phyloP scores from a whole-genome alignment of 805 yeast species.

The Zygotorulaspora danielsina region DNA sequence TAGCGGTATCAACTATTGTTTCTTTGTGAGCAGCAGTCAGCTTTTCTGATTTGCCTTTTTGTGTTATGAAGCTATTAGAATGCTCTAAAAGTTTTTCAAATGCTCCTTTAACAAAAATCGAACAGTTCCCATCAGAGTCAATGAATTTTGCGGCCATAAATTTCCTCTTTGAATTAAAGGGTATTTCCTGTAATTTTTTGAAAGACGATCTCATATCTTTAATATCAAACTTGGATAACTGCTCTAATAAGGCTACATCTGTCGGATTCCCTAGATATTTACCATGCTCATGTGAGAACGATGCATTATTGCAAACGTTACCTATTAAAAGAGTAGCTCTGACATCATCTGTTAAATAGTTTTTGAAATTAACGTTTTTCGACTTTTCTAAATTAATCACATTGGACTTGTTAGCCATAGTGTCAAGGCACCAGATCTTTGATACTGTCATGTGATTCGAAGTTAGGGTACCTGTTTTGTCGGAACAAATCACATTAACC shows the following conservation, averaged over 20 bases:
- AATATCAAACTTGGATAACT: conserved; percentile 62
- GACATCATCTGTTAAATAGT: conserved; percentile 52
- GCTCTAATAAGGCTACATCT: conserved; percentile 84
- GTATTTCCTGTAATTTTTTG: conserved; percentile 64
- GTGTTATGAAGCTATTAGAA: conserved; percentile 56
- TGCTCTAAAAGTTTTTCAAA: conserved; percentile 63
- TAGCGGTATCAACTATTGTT: conserved; percentile 54
- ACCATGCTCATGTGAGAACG: conserved; percentile 62
- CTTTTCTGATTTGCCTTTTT: conserved; percentile 55
- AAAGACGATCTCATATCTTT: conserved; percentile 60
- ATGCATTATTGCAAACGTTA: conserved; percentile 70
- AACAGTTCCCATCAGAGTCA: conserved; percentile 53
- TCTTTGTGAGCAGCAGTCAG: conserved; percentile 48
- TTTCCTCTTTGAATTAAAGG: conserved; percentile 80
- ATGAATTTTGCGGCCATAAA: conserved; percentile 79
- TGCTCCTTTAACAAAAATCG: conserved; percentile 85
- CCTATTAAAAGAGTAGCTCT: conserved; percentile 57
- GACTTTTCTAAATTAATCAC: conserved; percentile 44
- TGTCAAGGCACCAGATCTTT: conserved; percentile 71
- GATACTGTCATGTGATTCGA: conserved; percentile 89
- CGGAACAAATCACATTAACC: conserved; percentile 89
- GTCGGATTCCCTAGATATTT: conserved; percentile 88
- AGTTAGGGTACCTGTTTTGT: conserved; percentile 87
- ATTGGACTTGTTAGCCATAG: conserved; percentile 40
- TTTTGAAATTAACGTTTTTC: conserved; percentile 38